A percentile compares a stretch with the other conserved stretches of the same genome.
Conservation (phyloP, 1,284 basidiomycete genomes). For the Boletus smithii region DNA sequence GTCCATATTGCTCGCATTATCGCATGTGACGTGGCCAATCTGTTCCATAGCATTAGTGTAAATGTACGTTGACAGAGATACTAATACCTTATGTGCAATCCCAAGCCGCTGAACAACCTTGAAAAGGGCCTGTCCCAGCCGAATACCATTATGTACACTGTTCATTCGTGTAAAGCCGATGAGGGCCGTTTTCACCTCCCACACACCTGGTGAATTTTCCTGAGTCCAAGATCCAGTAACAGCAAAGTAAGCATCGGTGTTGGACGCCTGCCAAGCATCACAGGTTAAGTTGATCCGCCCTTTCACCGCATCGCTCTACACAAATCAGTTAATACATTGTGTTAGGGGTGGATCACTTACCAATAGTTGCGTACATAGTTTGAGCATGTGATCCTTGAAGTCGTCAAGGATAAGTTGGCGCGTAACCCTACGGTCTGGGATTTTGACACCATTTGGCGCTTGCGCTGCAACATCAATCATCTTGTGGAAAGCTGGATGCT, state of each 20-base stretch:
- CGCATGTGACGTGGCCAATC: too few relatives aligned
- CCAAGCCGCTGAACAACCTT: not conserved
- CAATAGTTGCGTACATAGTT: not conserved
- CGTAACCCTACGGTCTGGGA: not conserved
- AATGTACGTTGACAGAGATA: not conserved
- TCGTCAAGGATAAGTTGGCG: not conserved
- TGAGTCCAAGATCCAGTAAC: conserved; percentile 12
- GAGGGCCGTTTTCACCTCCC: not conserved
- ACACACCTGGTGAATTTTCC: not conserved
- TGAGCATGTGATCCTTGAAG: not conserved
- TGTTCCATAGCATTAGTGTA: too few relatives aligned
- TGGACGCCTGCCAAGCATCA: conserved; percentile 15
- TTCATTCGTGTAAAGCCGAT: conserved; percentile 9
- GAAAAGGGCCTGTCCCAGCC: not conserved
- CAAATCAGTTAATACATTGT: not conserved
- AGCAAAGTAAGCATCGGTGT: conserved; percentile 19
- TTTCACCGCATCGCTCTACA: not conserved
- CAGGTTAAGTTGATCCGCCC: not conserved
- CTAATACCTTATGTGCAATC: conserved; percentile 9
- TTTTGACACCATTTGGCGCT: not conserved
- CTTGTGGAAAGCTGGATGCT: not conserved
- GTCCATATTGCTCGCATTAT: too few relatives aligned
- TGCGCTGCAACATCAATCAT: not conserved
- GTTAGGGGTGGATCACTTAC: not conserved
- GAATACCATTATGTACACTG: conserved; percentile 1